These are phyloP conservation scores for Quercus phellos DNA, from an alignment of 331 rosid species.

Conservation along the genomic window DNA sequence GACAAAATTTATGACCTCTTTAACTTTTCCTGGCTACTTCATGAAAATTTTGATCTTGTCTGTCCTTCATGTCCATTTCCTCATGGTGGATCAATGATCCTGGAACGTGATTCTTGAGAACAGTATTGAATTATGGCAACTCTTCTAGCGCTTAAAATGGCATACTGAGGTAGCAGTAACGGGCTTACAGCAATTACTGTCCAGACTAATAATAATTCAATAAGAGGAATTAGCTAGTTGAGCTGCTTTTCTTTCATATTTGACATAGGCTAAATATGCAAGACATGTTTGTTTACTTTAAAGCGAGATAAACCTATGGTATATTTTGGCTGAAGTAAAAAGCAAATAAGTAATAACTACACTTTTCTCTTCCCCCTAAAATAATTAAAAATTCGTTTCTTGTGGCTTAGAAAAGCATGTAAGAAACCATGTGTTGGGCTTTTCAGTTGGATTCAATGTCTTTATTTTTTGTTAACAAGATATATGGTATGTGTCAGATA, in stretches of 20 bases:
- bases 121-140: neutral
- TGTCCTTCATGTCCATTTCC: neutral
- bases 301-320: neutral
- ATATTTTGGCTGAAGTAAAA: neutral
- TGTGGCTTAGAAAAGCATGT: neutral
- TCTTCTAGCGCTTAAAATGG: neutral
- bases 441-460: neutral
- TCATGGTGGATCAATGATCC: neutral
- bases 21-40: neutral
- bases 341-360: neutral
- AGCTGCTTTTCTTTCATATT: neutral
- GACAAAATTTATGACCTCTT: neutral
- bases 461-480: neutral
- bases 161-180: neutral
- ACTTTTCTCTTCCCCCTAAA: neutral
- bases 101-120: neutral
- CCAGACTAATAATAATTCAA: neutral
- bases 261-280: neutral
- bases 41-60: neutral
- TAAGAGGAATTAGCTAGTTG: neutral
- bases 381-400: neutral
- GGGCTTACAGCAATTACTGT: neutral
- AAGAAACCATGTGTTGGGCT: neutral
- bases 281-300: neutral
- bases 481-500: constrained; percentile 26